phyloP scores from a whole-genome alignment of 768 basidiomycete genomes.

The Sarcomyxa edulis region DNA sequence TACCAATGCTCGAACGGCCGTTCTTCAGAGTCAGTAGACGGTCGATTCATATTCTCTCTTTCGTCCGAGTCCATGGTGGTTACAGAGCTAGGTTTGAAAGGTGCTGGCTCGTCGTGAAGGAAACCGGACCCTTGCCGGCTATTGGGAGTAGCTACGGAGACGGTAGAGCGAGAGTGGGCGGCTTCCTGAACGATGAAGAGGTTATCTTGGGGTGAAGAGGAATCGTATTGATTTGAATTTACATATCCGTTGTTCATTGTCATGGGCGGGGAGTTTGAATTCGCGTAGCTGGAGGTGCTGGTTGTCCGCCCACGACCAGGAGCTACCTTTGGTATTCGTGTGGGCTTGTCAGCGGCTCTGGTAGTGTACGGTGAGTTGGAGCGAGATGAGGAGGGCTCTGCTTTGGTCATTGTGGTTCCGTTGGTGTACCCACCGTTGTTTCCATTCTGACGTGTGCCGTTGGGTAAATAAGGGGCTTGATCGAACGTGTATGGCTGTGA shows the following conservation, averaged over 20 bases:
- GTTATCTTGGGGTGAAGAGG: too few relatives aligned
- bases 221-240: too few relatives aligned
- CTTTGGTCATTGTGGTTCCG: conserved; percentile 19
- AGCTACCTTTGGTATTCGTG: conserved; percentile 43
- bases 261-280: conserved; percentile 9
- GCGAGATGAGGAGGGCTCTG: conserved; percentile 31
- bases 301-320: conserved; percentile 10
- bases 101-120: conserved; percentile 60
- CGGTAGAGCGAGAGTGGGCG: conserved; percentile 22
- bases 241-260: conserved; percentile 13
- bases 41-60: conserved; percentile 38
- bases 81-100: conserved; percentile 44
- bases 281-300: conserved; percentile 16
- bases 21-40: conserved; percentile 74
- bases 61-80: conserved; percentile 41
- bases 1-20: conserved; percentile 89
- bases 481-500: conserved; percentile 56
- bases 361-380: conserved; percentile 30
- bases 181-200: conserved; percentile 21
- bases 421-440: conserved; percentile 14
- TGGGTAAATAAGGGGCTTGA: conserved; percentile 14
- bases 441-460: conserved; percentile 13
- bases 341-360: conserved; percentile 39
- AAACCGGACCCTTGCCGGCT: conserved; percentile 41
- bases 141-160: conserved; percentile 24